Percentiles rank a stretch among this genome's conserved stretches.
phyloP scores from a whole-genome alignment of 306 rosid species.

The Datisca glomerata region DNA sequence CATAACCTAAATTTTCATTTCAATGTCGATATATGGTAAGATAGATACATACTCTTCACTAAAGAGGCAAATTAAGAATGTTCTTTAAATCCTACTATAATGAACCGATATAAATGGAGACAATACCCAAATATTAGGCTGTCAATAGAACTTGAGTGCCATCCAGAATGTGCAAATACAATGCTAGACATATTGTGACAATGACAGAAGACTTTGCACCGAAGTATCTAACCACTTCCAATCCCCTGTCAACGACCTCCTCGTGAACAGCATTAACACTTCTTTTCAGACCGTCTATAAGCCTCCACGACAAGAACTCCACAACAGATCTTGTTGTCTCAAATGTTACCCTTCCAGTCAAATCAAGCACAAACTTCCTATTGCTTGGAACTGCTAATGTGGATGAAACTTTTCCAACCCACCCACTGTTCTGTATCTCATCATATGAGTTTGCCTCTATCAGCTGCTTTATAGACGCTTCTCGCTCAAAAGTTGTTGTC shows the following conservation, averaged over 20 bases:
- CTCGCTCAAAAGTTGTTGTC: constrained; percentile 21
- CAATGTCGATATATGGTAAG: neutral
- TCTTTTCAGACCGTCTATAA: constrained; percentile 48
- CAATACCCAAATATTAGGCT: constrained; percentile 34
- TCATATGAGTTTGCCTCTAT: constrained; percentile 14
- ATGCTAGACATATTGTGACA: constrained; percentile 68
- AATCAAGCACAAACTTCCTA: constrained; percentile 59
- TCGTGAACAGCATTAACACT: constrained; percentile 41
- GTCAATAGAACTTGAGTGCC: constrained; percentile 48
- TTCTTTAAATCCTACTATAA: constrained; percentile 2
- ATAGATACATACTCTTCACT: constrained; percentile 3
- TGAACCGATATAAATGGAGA: neutral
- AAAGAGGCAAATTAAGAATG: neutral
- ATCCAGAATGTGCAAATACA: constrained; percentile 58
- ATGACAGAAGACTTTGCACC: constrained; percentile 72
- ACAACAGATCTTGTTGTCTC: constrained; percentile 58
- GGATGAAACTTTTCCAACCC: constrained; percentile 59
- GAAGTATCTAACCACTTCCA: constrained; percentile 52
- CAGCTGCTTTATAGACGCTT: constrained; percentile 21
- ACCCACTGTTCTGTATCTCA: constrained; percentile 26
- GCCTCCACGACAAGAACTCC: constrained; percentile 47
- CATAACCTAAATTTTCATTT: neutral
- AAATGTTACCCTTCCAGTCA: constrained; percentile 75
- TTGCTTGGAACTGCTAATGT: constrained; percentile 71
- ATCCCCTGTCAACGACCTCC: constrained; percentile 52